Evolutionary conservation across 1,284 basidiomycete species (phyloP), one percentile per base, ranked within the genome.

Genomic region (Mycosarcoma mackinlayi): DNA sequence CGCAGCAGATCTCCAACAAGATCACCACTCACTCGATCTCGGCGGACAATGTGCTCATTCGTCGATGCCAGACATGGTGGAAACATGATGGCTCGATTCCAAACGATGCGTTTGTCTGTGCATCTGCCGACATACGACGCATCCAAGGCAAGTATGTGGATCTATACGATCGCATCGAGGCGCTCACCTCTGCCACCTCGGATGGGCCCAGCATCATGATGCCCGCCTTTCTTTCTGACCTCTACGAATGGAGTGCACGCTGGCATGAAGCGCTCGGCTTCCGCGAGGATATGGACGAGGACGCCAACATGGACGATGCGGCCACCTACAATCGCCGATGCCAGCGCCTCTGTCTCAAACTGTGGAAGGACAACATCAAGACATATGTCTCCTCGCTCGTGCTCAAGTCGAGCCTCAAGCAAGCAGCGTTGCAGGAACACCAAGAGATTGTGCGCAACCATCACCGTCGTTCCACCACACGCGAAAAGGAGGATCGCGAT

Each of bases 361-460:
- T 72, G 18, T 72, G 64, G 64, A 53, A 63, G 49, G 61, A 73
- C 46, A 65, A 68, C 42, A 56, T 73, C 70, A 68, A 73, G 58
- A 64, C 61, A 6, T 68, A 73, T 33, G 54, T 73, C 6, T 63
- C 70, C 6, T 73, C 64, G 46, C 51, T 68, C 30, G 70, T 63
- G 24, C 64, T 72, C 52, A 72, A 67, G 39, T 67, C 56, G 35
- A 67, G 59, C 25, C 60, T 72, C 30, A 67, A 58, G 28, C 63
- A 71, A 35, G 68, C 63, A 13, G 68, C 68, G 21, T 23, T 62
- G 54, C 62, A 61, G 19, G 68, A 65, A 25, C 68, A 71, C 25
- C 68, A 71, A 31, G 68, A 71, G 52, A 59, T 58, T 8, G 58
- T 66, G n/a, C 68, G 68, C 44, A 57, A 61, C 33, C 68, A 71